Percentiles rank a stretch among this genome's conserved stretches.
phyloP scores from a whole-genome alignment of 2,329 filamentous ascomycete genomes.

The Sphaerostilbella broomeana region DNA sequence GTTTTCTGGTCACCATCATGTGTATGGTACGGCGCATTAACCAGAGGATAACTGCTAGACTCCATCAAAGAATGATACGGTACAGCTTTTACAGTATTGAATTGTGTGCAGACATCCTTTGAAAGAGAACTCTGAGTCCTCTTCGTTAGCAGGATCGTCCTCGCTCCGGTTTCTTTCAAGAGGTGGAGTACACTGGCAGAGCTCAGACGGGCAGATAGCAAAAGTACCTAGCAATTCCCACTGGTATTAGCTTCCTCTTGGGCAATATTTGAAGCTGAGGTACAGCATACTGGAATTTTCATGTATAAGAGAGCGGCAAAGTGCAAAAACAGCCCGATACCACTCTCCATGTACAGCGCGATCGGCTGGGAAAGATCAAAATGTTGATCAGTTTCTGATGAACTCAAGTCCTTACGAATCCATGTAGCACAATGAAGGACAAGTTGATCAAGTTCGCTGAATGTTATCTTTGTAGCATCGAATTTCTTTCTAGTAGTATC shows the following conservation, averaged over 20 bases:
- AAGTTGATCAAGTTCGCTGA: too few relatives aligned
- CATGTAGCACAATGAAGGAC: too few relatives aligned
- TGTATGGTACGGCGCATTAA: background rate
- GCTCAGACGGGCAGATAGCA: slow-evolving; percentile 17
- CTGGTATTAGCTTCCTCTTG: background rate
- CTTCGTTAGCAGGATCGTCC: slow-evolving; percentile 13
- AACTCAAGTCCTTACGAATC: too few relatives aligned
- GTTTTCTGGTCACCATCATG: too few relatives aligned
- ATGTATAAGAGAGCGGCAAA: slow-evolving; percentile 20
- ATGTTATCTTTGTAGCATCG: too few relatives aligned
- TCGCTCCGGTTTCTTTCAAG: slow-evolving; percentile 13
- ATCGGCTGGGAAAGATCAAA: too few relatives aligned
- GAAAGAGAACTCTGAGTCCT: slow-evolving; percentile 12
- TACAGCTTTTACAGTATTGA: slow-evolving; percentile 14
- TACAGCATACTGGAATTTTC: slow-evolving; percentile 18
- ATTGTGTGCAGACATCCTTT: slow-evolving; percentile 15
- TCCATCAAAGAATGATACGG: slow-evolving; percentile 11
- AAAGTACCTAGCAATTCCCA: slow-evolving; percentile 12
- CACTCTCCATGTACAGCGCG: slow-evolving; percentile 25
- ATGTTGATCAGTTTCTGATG: too few relatives aligned
- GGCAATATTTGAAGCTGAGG: background rate
- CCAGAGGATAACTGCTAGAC: slow-evolving; percentile 11
- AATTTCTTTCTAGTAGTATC: too few relatives aligned
- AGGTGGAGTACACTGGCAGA: slow-evolving; percentile 16
- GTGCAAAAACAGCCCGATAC: slow-evolving; percentile 23